Evolutionary conservation across 768 basidiomycete species (phyloP).

Genomic region (Mycena maculata): DNA sequence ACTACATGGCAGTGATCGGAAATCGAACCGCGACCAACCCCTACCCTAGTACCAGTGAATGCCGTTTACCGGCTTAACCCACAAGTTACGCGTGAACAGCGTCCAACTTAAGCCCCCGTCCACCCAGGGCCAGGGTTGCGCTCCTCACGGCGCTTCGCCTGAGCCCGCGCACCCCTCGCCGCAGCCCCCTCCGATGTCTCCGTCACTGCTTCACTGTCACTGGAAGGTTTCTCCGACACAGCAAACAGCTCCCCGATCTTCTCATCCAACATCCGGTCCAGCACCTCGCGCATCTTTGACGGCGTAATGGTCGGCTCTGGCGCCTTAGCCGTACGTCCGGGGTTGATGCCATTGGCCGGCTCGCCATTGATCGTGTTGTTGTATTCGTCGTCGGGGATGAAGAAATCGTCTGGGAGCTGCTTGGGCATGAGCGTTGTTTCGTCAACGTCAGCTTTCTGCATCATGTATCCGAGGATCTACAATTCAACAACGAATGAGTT

Average conservation of each 20-base stretch:
- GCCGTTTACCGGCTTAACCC: too few species aligned
- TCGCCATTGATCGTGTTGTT: constrained; percentile 5
- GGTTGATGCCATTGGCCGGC: not conserved
- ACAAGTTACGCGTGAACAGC: too few species aligned
- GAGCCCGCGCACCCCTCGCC: too few species aligned
- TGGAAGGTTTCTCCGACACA: too few species aligned
- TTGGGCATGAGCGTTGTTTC: constrained; percentile 39
- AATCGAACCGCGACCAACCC: too few species aligned
- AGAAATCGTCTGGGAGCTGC: constrained; percentile 14
- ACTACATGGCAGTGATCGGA: too few species aligned
- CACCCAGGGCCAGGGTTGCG: too few species aligned
- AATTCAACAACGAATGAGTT: not conserved
- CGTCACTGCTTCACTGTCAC: too few species aligned
- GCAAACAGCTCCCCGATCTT: constrained; percentile 23
- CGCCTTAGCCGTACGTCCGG: not conserved
- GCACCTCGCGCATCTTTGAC: constrained; percentile 12
- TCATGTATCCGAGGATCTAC: constrained; percentile 23
- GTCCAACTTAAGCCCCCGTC: too few species aligned
- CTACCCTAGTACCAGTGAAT: too few species aligned
- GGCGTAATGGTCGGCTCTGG: not conserved
- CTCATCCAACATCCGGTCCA: constrained; percentile 21
- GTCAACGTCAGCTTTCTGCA: constrained; percentile 7
- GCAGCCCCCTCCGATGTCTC: too few species aligned
- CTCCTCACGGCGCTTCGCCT: too few species aligned
- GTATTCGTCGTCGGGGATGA: constrained; percentile 29